Evolutionary conservation across 228 moss, liverwort and hornwort species (phyloP).

Genomic region (Sphagnum magellanicum): DNA sequence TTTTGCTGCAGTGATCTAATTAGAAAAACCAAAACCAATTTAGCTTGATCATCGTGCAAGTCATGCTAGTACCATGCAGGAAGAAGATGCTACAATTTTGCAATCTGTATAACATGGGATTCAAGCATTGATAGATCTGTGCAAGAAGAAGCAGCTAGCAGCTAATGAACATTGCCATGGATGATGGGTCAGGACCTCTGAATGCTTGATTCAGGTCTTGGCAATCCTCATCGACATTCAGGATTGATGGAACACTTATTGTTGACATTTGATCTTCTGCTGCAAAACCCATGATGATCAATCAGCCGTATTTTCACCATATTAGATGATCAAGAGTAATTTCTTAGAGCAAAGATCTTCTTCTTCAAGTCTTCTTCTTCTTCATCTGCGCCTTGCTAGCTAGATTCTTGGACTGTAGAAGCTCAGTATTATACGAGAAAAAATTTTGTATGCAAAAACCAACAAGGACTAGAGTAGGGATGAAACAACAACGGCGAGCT

Average conservation of each 20-base stretch:
- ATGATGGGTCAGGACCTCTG: conserved; percentile 17
- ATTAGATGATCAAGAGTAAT: too few relatives aligned
- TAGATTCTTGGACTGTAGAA: too few relatives aligned
- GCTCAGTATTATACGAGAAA: too few relatives aligned
- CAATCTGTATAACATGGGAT: background rate
- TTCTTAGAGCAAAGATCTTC: too few relatives aligned
- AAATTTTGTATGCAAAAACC: too few relatives aligned
- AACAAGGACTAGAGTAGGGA: too few relatives aligned
- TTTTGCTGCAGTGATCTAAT: background rate
- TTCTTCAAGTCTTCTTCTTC: too few relatives aligned
- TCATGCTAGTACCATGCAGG: too few relatives aligned
- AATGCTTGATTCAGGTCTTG: conserved; percentile 44
- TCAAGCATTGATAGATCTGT: background rate
- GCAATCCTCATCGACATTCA: conserved; percentile 39
- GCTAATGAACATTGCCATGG: background rate
- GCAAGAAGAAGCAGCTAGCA: background rate
- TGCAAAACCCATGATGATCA: too few relatives aligned
- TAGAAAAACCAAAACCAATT: background rate
- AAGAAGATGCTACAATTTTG: background rate
- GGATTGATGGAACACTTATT: conserved; percentile 35
- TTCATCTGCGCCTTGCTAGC: too few relatives aligned
- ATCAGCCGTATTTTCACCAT: too few relatives aligned
- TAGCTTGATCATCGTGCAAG: background rate
- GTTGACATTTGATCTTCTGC: conserved; percentile 22
- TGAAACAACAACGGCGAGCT: too few relatives aligned